These are phyloP conservation scores for Paraurostyla sp. DNA, from an alignment of 73 alveolate species.

Conservation along the genomic window DNA sequence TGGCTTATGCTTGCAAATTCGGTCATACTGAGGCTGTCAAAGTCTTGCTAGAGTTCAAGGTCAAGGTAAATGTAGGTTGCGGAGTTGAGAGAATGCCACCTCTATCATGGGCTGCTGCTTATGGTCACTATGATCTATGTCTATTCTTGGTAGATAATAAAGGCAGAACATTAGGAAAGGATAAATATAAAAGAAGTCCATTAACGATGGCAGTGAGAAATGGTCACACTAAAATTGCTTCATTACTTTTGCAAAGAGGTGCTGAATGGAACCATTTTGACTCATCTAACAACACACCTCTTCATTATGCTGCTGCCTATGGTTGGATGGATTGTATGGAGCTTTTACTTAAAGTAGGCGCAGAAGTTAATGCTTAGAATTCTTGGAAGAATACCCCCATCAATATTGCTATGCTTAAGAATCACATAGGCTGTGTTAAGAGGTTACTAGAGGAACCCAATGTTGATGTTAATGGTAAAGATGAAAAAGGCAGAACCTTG, in stretches of 20 bases:
- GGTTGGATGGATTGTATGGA: constrained; percentile 93
- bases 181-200: constrained; percentile 83
- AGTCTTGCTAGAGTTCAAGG: constrained; percentile 84
- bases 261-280: constrained; percentile 94
- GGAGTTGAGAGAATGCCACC: constrained; percentile 89
- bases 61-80: constrained; percentile 75
- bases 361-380: constrained; percentile 92
- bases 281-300: constrained; percentile 92
- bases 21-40: constrained; percentile 91
- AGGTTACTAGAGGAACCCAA: constrained; percentile 83
- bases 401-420: constrained; percentile 93
- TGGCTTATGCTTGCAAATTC: constrained; percentile 92
- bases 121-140: constrained; percentile 81
- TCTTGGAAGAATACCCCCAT: constrained; percentile 97
- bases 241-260: constrained; percentile 88
- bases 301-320: constrained; percentile 98
- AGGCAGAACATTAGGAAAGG: constrained; percentile 82
- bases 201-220: constrained; percentile 89
- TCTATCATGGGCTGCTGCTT: constrained; percentile 78
- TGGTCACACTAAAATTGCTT: constrained; percentile 92
- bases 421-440: constrained; percentile 92
- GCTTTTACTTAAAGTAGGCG: constrained; percentile 92
- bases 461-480: constrained; percentile 95
- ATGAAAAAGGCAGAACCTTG: constrained; percentile 95
- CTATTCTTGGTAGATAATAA: constrained; percentile 78